Conservation (phyloP, 805 yeast species). For the Pichia phayaonensis region DNA sequence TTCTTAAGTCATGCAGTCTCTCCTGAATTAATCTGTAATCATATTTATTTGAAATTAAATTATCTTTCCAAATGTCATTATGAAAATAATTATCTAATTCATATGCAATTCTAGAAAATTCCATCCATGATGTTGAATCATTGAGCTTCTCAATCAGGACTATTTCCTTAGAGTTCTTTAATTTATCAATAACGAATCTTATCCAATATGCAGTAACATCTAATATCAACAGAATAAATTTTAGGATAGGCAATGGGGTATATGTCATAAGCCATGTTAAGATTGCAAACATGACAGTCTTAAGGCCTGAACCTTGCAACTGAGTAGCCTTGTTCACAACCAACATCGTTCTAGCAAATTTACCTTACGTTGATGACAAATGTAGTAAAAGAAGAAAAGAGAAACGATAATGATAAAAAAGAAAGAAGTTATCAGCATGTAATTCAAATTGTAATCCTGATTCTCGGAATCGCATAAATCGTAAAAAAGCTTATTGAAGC, state of each 20-base stretch:
- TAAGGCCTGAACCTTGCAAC: background rate
- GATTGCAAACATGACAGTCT: conserved; percentile 5
- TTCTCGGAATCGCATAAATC: no score
- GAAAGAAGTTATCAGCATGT: background rate
- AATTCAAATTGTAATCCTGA: no score
- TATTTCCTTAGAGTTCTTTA: conserved; percentile 11
- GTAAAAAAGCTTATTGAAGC: no score
- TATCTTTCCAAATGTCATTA: conserved; percentile 66
- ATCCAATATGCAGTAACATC: conserved; percentile 39
- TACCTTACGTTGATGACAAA: background rate
- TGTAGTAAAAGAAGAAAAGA: background rate
- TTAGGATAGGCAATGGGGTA: conserved; percentile 19
- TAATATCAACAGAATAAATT: conserved; percentile 31
- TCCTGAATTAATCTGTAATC: conserved; percentile 80
- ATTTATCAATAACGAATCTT: conserved; percentile 9
- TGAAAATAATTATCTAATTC: conserved; percentile 45
- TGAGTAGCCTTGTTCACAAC: conserved; percentile 4
- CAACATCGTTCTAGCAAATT: conserved; percentile 1
- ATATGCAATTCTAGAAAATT: conserved; percentile 56
- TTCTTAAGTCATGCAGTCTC: conserved; percentile 52
- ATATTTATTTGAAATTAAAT: conserved; percentile 71
- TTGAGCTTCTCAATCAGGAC: conserved; percentile 3
- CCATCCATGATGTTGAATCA: conserved; percentile 36
- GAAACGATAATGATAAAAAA: background rate
- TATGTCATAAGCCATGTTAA: conserved; percentile 9